Conservation (phyloP, 2,329 filamentous ascomycete species). For the Paecilomyces sp. region DNA sequence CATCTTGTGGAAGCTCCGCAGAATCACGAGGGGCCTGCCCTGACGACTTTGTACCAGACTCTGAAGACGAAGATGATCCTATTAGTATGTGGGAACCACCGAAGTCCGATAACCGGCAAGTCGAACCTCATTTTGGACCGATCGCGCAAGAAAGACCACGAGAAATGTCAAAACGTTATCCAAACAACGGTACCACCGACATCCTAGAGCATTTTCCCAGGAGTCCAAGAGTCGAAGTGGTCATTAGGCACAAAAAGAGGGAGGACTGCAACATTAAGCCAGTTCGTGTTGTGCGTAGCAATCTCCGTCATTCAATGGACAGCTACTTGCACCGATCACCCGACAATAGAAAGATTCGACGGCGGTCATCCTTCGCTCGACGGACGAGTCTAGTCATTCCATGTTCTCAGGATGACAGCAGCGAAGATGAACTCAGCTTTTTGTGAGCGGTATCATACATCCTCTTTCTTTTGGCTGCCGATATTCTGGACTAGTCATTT, state of each 20-base stretch:
- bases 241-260: not conserved
- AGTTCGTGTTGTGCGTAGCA: not conserved
- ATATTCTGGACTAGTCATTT: not conserved
- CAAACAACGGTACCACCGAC: not conserved
- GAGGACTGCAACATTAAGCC: not conserved
- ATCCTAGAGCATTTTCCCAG: not conserved
- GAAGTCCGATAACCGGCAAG: not conserved
- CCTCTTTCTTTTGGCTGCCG: not conserved
- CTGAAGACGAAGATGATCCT: not conserved
- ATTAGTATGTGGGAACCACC: not conserved
- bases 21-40: not conserved
- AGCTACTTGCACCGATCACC: not conserved
- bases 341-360: not conserved
- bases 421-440: constrained; percentile 34
- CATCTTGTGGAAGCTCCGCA: not conserved
- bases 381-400: constrained; percentile 14
- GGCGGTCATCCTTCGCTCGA: not conserved
- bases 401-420: constrained; percentile 21
- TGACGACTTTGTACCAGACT: not conserved
- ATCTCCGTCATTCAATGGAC: not conserved
- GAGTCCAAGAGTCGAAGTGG: not conserved
- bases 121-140: not conserved
- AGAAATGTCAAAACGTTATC: not conserved
- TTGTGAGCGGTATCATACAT: constrained; percentile 11
- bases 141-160: not conserved